Conservation (phyloP, 1,284 basidiomycete species). For the Lignosus rhinocerotis region DNA sequence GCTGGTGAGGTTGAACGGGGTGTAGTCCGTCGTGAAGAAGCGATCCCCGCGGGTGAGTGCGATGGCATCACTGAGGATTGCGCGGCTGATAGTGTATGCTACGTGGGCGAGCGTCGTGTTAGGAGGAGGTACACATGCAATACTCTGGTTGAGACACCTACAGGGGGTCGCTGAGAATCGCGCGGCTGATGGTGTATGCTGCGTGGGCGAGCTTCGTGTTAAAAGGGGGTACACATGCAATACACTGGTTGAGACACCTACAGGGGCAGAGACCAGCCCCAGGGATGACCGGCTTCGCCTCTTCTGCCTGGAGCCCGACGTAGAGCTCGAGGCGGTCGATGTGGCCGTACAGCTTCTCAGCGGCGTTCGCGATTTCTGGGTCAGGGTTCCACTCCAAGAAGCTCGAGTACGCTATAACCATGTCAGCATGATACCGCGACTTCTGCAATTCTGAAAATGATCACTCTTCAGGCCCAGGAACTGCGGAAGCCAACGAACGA, state of each 20-base stretch:
- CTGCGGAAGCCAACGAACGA: slow-evolving; percentile 30
- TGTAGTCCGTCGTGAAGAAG: slow-evolving; percentile 82
- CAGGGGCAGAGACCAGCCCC: slow-evolving; percentile 84
- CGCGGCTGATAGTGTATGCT: slow-evolving; percentile 85
- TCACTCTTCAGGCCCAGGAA: slow-evolving; percentile 75
- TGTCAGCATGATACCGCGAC: not conserved
- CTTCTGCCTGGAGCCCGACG: slow-evolving; percentile 66
- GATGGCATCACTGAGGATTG: slow-evolving; percentile 87
- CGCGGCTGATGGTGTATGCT: slow-evolving; percentile 85
- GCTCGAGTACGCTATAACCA: slow-evolving; percentile 45
- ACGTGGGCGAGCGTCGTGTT: too few relatives aligned
- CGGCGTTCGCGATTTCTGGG: slow-evolving; percentile 67
- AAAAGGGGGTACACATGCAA: not conserved
- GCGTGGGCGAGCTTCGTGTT: too few relatives aligned
- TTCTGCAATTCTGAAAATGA: slow-evolving; percentile 20
- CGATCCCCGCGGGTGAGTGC: slow-evolving; percentile 83
- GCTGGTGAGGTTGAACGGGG: slow-evolving; percentile 76
- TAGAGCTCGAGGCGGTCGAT: slow-evolving; percentile 85
- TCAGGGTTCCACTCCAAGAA: slow-evolving; percentile 87
- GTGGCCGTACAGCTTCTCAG: slow-evolving; percentile 75
- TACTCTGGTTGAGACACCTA: not conserved
- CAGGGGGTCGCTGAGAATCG: slow-evolving; percentile 74
- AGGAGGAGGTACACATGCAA: too few relatives aligned
- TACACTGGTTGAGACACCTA: slow-evolving; percentile 29
- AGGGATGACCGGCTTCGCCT: slow-evolving; percentile 72